Percentiles rank a stretch among this genome's conserved stretches.
Evolutionary conservation across 2,329 filamentous ascomycete species (phyloP).

Genomic region (Talaromyces pinophilus): DNA sequence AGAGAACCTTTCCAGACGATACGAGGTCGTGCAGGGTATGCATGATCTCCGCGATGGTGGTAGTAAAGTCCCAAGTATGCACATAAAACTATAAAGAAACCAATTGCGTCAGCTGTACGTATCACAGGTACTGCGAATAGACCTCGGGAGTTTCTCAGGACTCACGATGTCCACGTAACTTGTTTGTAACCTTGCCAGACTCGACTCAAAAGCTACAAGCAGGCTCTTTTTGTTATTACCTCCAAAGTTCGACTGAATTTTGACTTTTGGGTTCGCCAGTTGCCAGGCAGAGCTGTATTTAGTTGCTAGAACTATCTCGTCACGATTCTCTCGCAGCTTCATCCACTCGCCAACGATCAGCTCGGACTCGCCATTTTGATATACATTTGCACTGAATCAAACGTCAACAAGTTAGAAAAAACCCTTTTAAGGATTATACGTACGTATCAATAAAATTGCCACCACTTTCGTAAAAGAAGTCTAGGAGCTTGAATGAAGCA

Average conservation of each 20-base stretch:
- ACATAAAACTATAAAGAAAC: slow-evolving; percentile 33
- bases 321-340: slow-evolving; percentile 44
- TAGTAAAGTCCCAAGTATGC: slow-evolving; percentile 64
- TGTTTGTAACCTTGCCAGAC: slow-evolving; percentile 38
- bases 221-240: slow-evolving; percentile 37
- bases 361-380: slow-evolving; percentile 52
- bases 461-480: too few species aligned
- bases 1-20: slow-evolving; percentile 62
- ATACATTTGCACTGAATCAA: slow-evolving; percentile 42
- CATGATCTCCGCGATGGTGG: slow-evolving; percentile 67
- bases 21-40: slow-evolving; percentile 65
- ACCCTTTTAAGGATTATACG: slow-evolving; percentile 15
- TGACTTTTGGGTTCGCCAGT: slow-evolving; percentile 41
- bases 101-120: not conserved
- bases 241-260: slow-evolving; percentile 35
- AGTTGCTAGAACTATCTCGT: slow-evolving; percentile 42
- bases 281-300: slow-evolving; percentile 44
- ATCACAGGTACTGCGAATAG: not conserved
- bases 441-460: too few species aligned
- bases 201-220: slow-evolving; percentile 34
- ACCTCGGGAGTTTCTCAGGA: not conserved
- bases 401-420: too few species aligned
- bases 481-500: too few species aligned
- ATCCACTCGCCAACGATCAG: slow-evolving; percentile 56
- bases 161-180: slow-evolving; percentile 38